These are phyloP conservation scores for Mitragyna speciosa DNA, from an alignment of 257 asterid genomes.

Conservation along the genomic window DNA sequence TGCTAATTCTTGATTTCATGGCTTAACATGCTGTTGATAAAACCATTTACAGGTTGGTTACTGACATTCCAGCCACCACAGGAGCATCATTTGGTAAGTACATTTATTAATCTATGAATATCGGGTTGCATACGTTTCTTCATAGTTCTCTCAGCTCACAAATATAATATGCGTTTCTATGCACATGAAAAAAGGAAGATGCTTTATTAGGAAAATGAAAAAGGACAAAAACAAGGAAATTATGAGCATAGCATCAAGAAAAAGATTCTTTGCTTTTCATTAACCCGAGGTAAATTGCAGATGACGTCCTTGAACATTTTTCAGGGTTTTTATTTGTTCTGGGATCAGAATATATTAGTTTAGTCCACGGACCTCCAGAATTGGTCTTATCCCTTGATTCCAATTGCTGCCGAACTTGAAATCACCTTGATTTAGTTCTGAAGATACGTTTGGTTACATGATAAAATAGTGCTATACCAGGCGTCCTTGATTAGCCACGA, in stretches of 20 bases:
- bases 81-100: conserved; percentile 61
- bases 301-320: background rate
- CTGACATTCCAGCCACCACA: conserved; percentile 82
- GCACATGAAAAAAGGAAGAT: background rate
- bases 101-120: background rate
- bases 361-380: background rate
- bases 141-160: background rate
- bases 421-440: background rate
- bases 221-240: too few relatives aligned
- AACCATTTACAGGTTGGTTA: conserved; percentile 54
- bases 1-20: background rate
- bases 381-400: background rate
- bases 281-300: background rate
- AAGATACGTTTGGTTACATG: background rate
- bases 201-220: too few relatives aligned
- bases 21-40: background rate
- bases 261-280: background rate
- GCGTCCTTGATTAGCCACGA: background rate
- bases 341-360: background rate
- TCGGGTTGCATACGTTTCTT: background rate
- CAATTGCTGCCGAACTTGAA: too few relatives aligned
- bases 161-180: too few relatives aligned
- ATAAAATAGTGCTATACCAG: background rate
- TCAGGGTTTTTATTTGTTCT: background rate
- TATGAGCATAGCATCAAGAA: too few relatives aligned